A percentile compares a stretch with the other conserved stretches of the same genome.
phyloP scores from a whole-genome alignment of 768 basidiomycete genomes.

The Hygrophorus pudorinus region DNA sequence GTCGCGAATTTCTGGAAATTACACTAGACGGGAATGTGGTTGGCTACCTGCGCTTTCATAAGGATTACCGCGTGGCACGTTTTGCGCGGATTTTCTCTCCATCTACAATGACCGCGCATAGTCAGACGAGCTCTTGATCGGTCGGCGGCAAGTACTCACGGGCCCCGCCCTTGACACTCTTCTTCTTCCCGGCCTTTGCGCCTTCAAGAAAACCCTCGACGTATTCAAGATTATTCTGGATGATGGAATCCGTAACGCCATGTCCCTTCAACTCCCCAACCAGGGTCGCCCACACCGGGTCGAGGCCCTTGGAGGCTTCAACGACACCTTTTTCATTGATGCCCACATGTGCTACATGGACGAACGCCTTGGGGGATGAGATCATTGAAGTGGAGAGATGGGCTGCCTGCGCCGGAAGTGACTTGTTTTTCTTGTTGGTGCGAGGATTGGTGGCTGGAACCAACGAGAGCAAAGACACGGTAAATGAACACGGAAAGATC shows the following conservation, averaged over 20 bases:
- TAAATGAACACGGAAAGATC: background rate
- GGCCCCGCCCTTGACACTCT: background rate
- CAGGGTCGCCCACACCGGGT: conserved; percentile 38
- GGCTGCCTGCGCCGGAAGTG: conserved; percentile 17
- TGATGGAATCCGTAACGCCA: conserved; percentile 17
- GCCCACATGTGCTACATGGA: conserved; percentile 59
- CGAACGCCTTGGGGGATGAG: conserved; percentile 51
- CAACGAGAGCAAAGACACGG: background rate
- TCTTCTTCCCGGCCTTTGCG: conserved; percentile 16
- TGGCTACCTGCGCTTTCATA: no score
- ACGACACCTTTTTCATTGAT: conserved; percentile 38
- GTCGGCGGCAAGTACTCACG: background rate
- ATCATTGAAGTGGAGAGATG: conserved; percentile 34
- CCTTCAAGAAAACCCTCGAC: conserved; percentile 24
- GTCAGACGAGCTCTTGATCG: background rate
- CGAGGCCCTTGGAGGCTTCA: conserved; percentile 43
- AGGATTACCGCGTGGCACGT: no score
- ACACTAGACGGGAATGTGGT: no score
- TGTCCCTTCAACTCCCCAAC: conserved; percentile 6
- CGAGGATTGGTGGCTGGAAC: background rate
- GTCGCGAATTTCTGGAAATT: no score
- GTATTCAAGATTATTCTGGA: conserved; percentile 20
- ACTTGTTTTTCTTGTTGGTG: background rate
- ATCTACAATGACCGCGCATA: no score
- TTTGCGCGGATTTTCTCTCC: no score